Evolutionary conservation across 805 yeast species (phyloP).

Genomic region (Teunomyces pallodes): DNA sequence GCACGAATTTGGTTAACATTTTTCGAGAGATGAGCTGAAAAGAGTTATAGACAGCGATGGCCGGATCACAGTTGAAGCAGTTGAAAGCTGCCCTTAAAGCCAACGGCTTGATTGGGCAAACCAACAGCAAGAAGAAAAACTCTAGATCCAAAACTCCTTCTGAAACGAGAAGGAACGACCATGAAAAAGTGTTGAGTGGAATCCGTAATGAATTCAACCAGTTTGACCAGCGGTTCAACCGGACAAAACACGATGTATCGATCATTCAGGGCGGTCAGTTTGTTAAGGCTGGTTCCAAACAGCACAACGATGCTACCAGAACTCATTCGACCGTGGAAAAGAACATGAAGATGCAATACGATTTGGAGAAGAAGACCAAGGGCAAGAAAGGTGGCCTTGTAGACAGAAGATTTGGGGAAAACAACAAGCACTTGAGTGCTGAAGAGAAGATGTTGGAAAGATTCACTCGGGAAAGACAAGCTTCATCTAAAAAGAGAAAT

Average conservation of each 20-base stretch:
- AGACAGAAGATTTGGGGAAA: conserved; percentile 93
- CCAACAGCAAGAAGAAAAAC: conserved; percentile 60
- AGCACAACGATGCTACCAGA: conserved; percentile 33
- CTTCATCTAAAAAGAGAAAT: conserved; percentile 53
- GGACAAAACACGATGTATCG: conserved; percentile 56
- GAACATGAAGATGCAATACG: conserved; percentile 56
- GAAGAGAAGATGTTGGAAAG: conserved; percentile 96
- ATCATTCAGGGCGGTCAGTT: conserved; percentile 40
- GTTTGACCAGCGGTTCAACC: conserved; percentile 74
- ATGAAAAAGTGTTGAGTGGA: conserved; percentile 46
- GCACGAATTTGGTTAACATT: conserved; percentile 4
- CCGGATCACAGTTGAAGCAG: conserved; percentile 84
- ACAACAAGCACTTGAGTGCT: conserved; percentile 60
- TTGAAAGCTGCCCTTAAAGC: conserved; percentile 73
- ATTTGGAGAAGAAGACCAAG: conserved; percentile 57
- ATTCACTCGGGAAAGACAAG: conserved; percentile 83
- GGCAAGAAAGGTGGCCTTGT: conserved; percentile 75
- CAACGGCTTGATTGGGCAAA: conserved; percentile 84
- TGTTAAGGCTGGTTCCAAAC: conserved; percentile 42
- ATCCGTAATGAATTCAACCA: conserved; percentile 88
- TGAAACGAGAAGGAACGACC: conserved; percentile 70
- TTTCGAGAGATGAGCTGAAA: conserved; percentile 3
- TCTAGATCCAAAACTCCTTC: conserved; percentile 50
- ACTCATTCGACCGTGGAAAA: conserved; percentile 37
- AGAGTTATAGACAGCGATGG: conserved; percentile 44